Evolutionary conservation across 2,329 filamentous ascomycete genomes (phyloP), one percentile per base, ranked within the genome.

Genomic region (Hymenoscyphus albidus): DNA sequence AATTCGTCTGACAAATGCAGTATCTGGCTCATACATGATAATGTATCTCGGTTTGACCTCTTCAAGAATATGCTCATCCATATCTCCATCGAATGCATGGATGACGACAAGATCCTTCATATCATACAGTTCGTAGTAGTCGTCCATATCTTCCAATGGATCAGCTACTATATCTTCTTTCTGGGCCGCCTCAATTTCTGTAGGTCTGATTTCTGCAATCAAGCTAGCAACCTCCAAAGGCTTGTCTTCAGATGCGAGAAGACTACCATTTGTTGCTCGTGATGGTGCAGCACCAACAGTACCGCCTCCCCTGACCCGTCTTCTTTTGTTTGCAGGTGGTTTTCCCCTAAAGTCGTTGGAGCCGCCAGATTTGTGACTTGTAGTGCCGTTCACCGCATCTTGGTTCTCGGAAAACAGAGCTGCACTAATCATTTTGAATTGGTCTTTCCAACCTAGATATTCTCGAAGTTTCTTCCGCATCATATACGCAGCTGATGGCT

Each of bases 21-120:
- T 88, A 70, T 98, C 93, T 0, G 95, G 94, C 75, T 98, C 95
- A 77, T 97, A 99, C 95, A 99, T 98, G 79, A 99, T 90, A 65
- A 99, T 92, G 77, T 97, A 97, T 66, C 91, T 88, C 40, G 95
- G 95, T 73, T 91, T 93, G 64, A 95, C 83, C 77, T 99, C 95
- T 76, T 99, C 94, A 1, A 99, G 84, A n/a, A 98, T 84, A 75
- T 96, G 92, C 75, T 98, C 95, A 76, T 99, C 95, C 80, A 94
- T 90, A 75, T 98, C 95, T 12, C 93, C 93, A 65, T 97, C 93
- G 75, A 97, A 99, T 0, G 95, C 90, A 76, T 98, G 95, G 18
- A 98, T 83, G 51, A 97, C 87, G 13, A 98, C 83, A 22, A 98
- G 81, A 70, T 97, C 91, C 70, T 92, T 85, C 87, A 96, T 95